Conservation (phyloP, 1,284 basidiomycete genomes). For the Fomitopsis schrenkii region DNA sequence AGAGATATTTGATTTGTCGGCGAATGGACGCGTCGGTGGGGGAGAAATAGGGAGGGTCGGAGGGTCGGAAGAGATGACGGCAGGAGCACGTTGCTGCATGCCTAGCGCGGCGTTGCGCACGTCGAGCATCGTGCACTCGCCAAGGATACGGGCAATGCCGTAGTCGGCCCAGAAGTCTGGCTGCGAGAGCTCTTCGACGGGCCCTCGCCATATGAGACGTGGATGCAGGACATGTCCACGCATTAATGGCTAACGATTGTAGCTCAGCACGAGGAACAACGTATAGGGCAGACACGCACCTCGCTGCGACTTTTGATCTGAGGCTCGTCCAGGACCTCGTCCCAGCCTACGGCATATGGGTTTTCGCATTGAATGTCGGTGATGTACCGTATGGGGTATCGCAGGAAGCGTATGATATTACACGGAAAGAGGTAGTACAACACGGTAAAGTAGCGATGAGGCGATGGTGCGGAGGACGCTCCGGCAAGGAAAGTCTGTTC, state of each 20-base stretch:
- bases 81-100: slow-evolving; percentile 10
- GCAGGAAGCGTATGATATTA: slow-evolving; percentile 76
- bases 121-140: slow-evolving; percentile 70
- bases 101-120: slow-evolving; percentile 48
- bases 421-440: slow-evolving; percentile 88
- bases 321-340: slow-evolving; percentile 62
- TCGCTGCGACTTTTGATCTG: slow-evolving; percentile 67
- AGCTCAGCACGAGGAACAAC: slow-evolving; percentile 8
- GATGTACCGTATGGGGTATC: slow-evolving; percentile 62
- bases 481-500: slow-evolving; percentile 51
- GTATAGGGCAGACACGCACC: slow-evolving; percentile 32
- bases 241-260: slow-evolving; percentile 51
- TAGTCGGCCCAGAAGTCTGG: slow-evolving; percentile 66
- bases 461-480: slow-evolving; percentile 48
- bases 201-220: slow-evolving; percentile 62
- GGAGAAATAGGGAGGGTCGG: not conserved
- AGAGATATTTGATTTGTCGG: not conserved
- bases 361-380: slow-evolving; percentile 41
- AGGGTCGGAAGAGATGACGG: slow-evolving; percentile 2
- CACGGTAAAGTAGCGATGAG: slow-evolving; percentile 66
- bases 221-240: slow-evolving; percentile 76
- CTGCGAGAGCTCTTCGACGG: slow-evolving; percentile 57
- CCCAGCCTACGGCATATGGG: slow-evolving; percentile 62
- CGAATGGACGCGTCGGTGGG: slow-evolving; percentile 6
- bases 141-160: slow-evolving; percentile 63